phyloP scores from a whole-genome alignment of 441 rosid species.

The Bocquillonia castaneifolia region DNA sequence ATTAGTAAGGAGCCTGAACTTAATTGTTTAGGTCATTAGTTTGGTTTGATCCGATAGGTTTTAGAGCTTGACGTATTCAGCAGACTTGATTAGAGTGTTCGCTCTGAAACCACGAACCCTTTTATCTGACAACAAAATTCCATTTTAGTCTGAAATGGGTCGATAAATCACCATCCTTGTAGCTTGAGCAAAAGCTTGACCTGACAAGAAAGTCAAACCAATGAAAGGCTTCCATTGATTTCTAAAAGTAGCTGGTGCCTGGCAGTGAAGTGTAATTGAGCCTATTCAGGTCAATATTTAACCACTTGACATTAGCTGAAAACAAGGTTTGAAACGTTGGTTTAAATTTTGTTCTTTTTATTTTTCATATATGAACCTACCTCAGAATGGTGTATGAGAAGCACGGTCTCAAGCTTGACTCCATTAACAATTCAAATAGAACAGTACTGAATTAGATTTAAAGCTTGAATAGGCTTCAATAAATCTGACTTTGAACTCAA shows the following conservation, averaged over 20 bases:
- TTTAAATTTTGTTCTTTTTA: no score
- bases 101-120: neutral
- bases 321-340: neutral
- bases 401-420: neutral
- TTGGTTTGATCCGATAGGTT: neutral
- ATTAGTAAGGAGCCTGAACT: neutral
- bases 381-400: neutral
- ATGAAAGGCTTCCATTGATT: neutral
- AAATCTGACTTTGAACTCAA: no score
- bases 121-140: neutral
- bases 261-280: neutral
- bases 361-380: no score
- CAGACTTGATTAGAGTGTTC: neutral
- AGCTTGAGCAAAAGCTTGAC: neutral
- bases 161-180: neutral
- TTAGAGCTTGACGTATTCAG: no score
- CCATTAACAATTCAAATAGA: no score
- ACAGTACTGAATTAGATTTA: neutral
- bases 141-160: neutral
- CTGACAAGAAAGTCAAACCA: neutral
- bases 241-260: neutral
- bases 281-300: neutral
- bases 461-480: neutral
- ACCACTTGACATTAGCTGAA: no score
- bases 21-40: neutral